Evolutionary conservation across 805 yeast genomes (phyloP).

Genomic region (Hanseniaspora lindneri): DNA sequence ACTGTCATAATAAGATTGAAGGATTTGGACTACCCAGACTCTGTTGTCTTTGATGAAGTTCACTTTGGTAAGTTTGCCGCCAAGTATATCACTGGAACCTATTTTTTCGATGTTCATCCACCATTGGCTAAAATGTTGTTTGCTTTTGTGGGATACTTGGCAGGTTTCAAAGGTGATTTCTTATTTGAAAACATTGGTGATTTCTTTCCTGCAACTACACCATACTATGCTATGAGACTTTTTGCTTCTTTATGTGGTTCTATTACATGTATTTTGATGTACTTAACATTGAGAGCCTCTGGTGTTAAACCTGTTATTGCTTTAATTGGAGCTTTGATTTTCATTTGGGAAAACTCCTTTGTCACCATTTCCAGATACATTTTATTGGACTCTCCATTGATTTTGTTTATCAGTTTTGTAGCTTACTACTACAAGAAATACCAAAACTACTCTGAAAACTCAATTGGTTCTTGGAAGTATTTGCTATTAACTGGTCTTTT

Average conservation of each 20-base stretch:
- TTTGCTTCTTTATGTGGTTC: constrained; percentile 60
- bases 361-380: constrained; percentile 67
- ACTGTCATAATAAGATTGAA: constrained; percentile 51
- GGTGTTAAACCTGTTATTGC: constrained; percentile 60
- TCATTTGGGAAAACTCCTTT: constrained; percentile 53
- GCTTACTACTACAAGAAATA: constrained; percentile 53
- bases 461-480: constrained; percentile 46
- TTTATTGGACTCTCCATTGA: constrained; percentile 60
- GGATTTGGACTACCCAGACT: constrained; percentile 53
- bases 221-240: constrained; percentile 58
- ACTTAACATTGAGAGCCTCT: constrained; percentile 56
- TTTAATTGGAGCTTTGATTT: constrained; percentile 41
- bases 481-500: constrained; percentile 53
- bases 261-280: constrained; percentile 51
- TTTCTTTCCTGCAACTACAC: constrained; percentile 43
- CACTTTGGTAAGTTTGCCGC: constrained; percentile 95
- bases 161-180: constrained; percentile 64
- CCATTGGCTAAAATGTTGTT: constrained; percentile 67
- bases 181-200: constrained; percentile 56
- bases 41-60: constrained; percentile 86
- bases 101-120: constrained; percentile 68
- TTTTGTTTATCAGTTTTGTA: constrained; percentile 66
- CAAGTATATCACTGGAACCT: constrained; percentile 55
- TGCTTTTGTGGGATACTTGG: constrained; percentile 56
- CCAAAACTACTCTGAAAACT: constrained; percentile 52